phyloP scores from a whole-genome alignment of 2,329 filamentous ascomycete genomes.

The Scytalidium sp. region DNA sequence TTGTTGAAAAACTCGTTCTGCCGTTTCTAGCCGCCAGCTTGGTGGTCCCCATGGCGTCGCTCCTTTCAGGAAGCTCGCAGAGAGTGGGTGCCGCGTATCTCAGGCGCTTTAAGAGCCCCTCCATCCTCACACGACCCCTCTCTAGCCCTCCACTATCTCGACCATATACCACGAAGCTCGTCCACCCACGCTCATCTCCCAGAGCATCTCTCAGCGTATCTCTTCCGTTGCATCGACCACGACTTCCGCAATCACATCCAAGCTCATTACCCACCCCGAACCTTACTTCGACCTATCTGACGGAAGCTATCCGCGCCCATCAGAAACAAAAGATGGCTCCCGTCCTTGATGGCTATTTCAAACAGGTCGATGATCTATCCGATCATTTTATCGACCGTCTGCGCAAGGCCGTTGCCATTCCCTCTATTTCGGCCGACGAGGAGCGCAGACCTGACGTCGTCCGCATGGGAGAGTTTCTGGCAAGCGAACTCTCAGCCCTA shows the following conservation, averaged over 20 bases:
- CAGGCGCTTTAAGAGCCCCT: no score
- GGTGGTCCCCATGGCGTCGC: no score
- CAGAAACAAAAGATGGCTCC: conserved; percentile 75
- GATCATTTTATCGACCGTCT: conserved; percentile 86
- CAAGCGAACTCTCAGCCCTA: conserved; percentile 74
- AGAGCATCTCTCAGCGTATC: no score
- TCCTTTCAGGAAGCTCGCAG: no score
- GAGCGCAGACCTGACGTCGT: conserved; percentile 87
- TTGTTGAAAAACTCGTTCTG: no score
- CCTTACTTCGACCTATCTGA: conserved; percentile 18
- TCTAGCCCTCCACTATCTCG: no score
- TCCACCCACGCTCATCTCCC: no score
- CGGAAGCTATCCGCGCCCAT: conserved; percentile 33
- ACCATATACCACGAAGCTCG: no score
- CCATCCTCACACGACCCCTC: no score
- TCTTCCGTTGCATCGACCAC: neutral
- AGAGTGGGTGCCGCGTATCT: no score
- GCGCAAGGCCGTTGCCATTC: conserved; percentile 89
- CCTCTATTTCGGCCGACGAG: conserved; percentile 90
- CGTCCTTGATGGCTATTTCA: conserved; percentile 87
- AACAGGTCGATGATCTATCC: conserved; percentile 80
- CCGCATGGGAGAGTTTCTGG: conserved; percentile 93
- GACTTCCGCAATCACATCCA: neutral
- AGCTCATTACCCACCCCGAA: no score
- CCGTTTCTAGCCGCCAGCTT: no score